Conservation (phyloP, 805 yeast genomes). For the Saturnispora ahearnii region DNA sequence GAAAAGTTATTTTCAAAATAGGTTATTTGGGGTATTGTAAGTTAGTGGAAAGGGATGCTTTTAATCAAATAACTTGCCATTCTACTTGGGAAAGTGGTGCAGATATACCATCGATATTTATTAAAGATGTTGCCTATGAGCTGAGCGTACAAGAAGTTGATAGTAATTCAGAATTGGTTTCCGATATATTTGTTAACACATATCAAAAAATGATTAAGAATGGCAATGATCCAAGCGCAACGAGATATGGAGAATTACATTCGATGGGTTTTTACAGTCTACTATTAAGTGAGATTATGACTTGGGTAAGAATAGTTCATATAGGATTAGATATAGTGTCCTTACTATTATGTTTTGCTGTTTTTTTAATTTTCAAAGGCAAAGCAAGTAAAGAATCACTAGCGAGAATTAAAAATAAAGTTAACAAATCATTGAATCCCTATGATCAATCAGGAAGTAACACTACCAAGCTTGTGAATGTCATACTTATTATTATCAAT, state of each 20-base stretch:
- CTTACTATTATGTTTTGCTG: conserved; percentile 1
- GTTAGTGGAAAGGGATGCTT: background rate
- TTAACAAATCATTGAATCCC: background rate
- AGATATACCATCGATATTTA: conserved; percentile 38
- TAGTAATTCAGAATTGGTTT: conserved; percentile 31
- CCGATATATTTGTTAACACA: conserved; percentile 33
- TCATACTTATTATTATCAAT: background rate
- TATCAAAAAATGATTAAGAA: conserved; percentile 27
- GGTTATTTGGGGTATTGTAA: conserved; percentile 45
- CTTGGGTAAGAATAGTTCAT: conserved; percentile 1
- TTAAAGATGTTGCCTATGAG: conserved; percentile 43
- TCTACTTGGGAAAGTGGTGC: conserved; percentile 7
- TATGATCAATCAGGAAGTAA: background rate
- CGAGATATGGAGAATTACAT: background rate
- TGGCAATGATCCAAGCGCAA: conserved; percentile 1
- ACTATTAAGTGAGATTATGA: background rate
- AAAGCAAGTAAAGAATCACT: background rate
- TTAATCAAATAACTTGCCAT: conserved; percentile 7
- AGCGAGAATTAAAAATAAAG: background rate
- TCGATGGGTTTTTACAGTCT: conserved; percentile 5
- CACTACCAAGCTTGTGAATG: background rate
- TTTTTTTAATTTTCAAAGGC: conserved; percentile 3
- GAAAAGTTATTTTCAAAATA: conserved; percentile 33
- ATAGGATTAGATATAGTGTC: background rate
- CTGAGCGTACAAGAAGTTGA: conserved; percentile 21